Percentiles rank a stretch among this genome's conserved stretches.
Conservation (phyloP, 2,329 filamentous ascomycete genomes). For the Fusarium sp. region DNA sequence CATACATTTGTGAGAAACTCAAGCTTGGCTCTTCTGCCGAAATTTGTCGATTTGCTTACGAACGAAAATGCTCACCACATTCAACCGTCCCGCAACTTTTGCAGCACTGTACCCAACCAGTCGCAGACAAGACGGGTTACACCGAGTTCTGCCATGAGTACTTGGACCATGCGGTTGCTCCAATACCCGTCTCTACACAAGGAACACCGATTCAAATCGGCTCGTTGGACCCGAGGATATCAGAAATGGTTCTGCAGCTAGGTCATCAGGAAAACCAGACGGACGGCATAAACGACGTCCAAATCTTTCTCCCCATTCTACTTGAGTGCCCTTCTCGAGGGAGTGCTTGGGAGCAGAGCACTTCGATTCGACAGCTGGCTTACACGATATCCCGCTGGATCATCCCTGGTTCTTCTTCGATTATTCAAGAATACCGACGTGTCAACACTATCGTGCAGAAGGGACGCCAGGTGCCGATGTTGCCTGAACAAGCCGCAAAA, state of each 20-base stretch:
- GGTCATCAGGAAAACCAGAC: constrained; percentile 12
- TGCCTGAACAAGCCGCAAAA: constrained; percentile 25
- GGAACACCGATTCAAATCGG: constrained; percentile 36
- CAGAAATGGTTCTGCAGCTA: constrained; percentile 57
- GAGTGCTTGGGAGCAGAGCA: constrained; percentile 71
- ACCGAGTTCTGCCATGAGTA: constrained; percentile 55
- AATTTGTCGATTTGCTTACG: constrained; percentile 56
- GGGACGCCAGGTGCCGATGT: constrained; percentile 46
- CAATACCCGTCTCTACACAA: constrained; percentile 32
- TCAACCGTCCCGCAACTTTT: constrained; percentile 52
- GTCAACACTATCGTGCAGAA: constrained; percentile 52
- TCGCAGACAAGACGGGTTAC: constrained; percentile 46
- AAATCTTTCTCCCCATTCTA: constrained; percentile 77
- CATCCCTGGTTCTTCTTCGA: constrained; percentile 29
- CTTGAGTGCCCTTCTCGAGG: constrained; percentile 69
- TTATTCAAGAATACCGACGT: constrained; percentile 57
- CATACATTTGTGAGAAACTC: constrained; percentile 60
- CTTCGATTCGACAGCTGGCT: constrained; percentile 65
- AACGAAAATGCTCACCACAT: constrained; percentile 51
- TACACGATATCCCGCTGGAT: constrained; percentile 64
- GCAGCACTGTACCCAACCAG: constrained; percentile 45
- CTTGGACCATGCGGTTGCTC: constrained; percentile 40
- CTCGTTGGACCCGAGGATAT: constrained; percentile 57
- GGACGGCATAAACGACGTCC: constrained; percentile 43
- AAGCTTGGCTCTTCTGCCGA: constrained; percentile 54